A percentile compares a stretch with the other conserved stretches of the same genome.
Evolutionary conservation across 495 filamentous ascomycete genomes (phyloP).

Genomic region (Trichoderma asperelloides): DNA sequence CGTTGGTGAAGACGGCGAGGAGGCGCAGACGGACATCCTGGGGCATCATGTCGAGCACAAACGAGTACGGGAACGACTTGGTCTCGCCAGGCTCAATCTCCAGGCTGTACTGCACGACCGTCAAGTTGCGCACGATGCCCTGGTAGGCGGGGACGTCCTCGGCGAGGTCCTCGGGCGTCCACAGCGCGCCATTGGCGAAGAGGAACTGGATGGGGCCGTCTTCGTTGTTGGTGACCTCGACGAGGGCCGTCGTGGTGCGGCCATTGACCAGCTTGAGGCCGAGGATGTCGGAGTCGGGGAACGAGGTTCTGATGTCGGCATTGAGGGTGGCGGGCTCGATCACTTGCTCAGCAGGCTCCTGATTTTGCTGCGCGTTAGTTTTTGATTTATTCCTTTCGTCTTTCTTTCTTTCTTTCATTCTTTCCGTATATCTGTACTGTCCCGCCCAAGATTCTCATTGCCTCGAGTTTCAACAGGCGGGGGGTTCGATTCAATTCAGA

Average conservation of each 20-base stretch:
- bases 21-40: constrained; percentile 77
- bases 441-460: too few relatives aligned
- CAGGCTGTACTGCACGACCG: constrained; percentile 60
- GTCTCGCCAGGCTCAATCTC: constrained; percentile 71
- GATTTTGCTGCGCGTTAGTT: background rate
- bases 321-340: constrained; percentile 34
- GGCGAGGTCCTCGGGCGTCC: constrained; percentile 39
- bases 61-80: constrained; percentile 68
- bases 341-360: background rate
- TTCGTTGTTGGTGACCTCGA: constrained; percentile 81
- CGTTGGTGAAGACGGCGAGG: constrained; percentile 58
- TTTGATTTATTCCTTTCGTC: too few relatives aligned
- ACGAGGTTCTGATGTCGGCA: constrained; percentile 66
- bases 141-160: constrained; percentile 43
- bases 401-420: too few relatives aligned
- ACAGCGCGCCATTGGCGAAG: constrained; percentile 71
- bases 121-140: constrained; percentile 72
- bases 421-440: too few relatives aligned
- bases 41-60: constrained; percentile 87
- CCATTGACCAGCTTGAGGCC: constrained; percentile 95
- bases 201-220: constrained; percentile 62
- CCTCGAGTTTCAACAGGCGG: too few relatives aligned
- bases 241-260: constrained; percentile 69
- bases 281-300: constrained; percentile 84
- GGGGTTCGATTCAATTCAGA: background rate